Evolutionary conservation across 2,329 filamentous ascomycete species (phyloP).

Genomic region (Amauroascus niger): DNA sequence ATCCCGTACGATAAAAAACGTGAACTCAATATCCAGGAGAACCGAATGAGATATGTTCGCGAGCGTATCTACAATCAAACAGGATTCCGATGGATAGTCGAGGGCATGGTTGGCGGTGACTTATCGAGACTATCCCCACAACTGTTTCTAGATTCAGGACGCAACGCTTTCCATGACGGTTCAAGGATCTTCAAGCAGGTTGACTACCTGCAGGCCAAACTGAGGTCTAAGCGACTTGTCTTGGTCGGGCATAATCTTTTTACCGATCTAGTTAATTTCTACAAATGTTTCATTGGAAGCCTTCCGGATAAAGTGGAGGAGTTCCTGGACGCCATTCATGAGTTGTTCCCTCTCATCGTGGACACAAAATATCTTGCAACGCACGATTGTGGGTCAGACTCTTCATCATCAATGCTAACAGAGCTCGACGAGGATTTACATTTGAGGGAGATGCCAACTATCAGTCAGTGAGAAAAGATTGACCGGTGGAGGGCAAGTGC

Average conservation of each 20-base stretch:
- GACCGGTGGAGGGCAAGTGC: background rate
- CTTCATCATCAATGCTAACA: conserved; percentile 8
- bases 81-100: conserved; percentile 41
- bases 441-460: conserved; percentile 22
- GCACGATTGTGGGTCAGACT: conserved; percentile 38
- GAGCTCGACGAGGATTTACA: conserved; percentile 19
- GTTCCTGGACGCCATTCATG: conserved; percentile 44
- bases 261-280: conserved; percentile 53
- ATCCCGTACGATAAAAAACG: conserved; percentile 29
- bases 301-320: conserved; percentile 48
- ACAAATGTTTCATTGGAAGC: conserved; percentile 49
- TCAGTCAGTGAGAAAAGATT: conserved; percentile 21
- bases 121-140: conserved; percentile 30
- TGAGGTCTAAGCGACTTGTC: conserved; percentile 42
- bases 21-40: conserved; percentile 26
- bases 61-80: conserved; percentile 29
- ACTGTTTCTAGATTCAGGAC: conserved; percentile 24
- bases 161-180: conserved; percentile 8
- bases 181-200: conserved; percentile 11
- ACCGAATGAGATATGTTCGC: conserved; percentile 23
- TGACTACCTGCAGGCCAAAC: conserved; percentile 28
- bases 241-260: conserved; percentile 57
- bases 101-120: conserved; percentile 37
- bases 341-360: conserved; percentile 48
- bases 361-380: conserved; percentile 58